Evolutionary conservation across 345 rosid species (phyloP), one percentile per base, ranked within the genome.

Genomic region (Lumnitzera racemosa): DNA sequence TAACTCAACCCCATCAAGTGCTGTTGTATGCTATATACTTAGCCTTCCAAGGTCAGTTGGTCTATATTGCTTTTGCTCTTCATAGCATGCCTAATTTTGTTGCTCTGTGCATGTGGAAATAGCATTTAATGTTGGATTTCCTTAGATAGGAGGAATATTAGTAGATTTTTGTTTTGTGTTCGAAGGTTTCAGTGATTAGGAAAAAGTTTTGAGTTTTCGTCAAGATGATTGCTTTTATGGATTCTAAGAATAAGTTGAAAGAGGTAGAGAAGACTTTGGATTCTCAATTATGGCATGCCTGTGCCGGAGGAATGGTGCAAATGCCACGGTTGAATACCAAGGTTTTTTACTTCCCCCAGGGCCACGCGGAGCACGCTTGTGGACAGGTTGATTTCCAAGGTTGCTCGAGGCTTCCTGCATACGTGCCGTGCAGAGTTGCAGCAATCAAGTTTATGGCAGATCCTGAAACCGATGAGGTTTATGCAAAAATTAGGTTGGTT

Each of bases 251-350:
- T 67, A 81, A 80, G 53, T 54, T 66, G 57, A 80, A 74, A 63
- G 81, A 74, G 74, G 71, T 63, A 50, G 94, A 80, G 54, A 81
- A 70, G 61, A 78, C 82, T 59, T 76, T 86, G 64, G 87, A 81
- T 71, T 86, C 89, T 61, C 89, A 80, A 57, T 72, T 86, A 67
- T 86, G 92, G 92, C 92, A 86, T 59, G 89, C 92, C 61, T 86
- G 92, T 61, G 89, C 92, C 13, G 92, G 92, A 23, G 84, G 89
- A n/a, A 81, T 86, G 92, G 85, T 86, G 31, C 89, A 83, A 65
- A 81, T 81, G 82, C 92, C 92, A 17, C 58, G 77, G 2, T 51
- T 81, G 20, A 78, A 71, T 71, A 36, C 85, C 49, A 86, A 71
- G 71, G 80, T 86, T 29, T 71, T 70, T 50, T 86, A 86, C 70